Base-by-base conservation (phyloP, 2,329 filamentous ascomycete genomes). In the Cladophialophora exuberans region DNA sequence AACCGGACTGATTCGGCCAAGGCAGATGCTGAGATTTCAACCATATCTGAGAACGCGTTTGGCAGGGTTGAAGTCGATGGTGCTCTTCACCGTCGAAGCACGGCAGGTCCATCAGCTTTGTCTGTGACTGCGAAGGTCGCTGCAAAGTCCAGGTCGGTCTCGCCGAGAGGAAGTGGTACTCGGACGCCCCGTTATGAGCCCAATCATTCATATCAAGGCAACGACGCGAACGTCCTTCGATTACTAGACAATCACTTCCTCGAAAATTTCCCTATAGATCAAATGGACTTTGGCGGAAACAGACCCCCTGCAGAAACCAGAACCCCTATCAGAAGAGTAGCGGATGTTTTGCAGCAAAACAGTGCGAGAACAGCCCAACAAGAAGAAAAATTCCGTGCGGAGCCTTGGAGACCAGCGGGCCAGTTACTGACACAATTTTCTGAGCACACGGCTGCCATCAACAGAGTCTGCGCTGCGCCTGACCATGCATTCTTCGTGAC, bases 401-500 rank as follows among this genome's bases (percentile, higher is more conserved):
- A 83, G 52, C 81, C 83, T 2, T 99, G 94, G 94, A 86, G 84
- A 61, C 94, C 94, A 0, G 83, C 86, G 51, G 92, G 94, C 1
- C 86, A 85, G 47, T 79, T 97, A 6, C 87, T 97, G 17, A 90
- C 92, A 1, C 90, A 90, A 1, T 91, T 97, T 66, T 85, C 89
- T 1, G 94, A 99, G 69, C 94, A 99, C 68, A 85, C 80, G 23
- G 90, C 85, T 0, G 83, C 89, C 6, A 84, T 97, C 61, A 96
- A 88, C 66, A 84, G 92, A 7, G 83, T 97, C 9, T 79, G 88
- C 2, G 83, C 90, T 6, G 87, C 94, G 1, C 90, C 93, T 0
- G 94, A 99, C 67, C 93, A 99, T 69, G 77, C 86, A 3, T 99
- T 99, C 74, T 99, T 99, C 71, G 81, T 97, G 53, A 97, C 94